Evolutionary conservation across 2,329 filamentous ascomycete genomes (phyloP).

Genomic region (Dothideomycetes sp.): DNA sequence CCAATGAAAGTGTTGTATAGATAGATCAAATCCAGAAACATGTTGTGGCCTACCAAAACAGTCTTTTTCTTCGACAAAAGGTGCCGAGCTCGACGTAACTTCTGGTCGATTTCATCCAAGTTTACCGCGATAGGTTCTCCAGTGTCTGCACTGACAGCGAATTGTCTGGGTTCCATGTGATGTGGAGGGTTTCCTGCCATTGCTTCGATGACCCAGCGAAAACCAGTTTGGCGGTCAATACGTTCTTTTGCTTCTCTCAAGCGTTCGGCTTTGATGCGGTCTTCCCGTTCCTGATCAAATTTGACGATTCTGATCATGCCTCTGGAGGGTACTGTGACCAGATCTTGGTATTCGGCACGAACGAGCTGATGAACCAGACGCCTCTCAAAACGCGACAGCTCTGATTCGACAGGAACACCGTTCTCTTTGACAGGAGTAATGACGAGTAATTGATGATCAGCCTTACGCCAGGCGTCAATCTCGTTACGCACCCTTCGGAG

Average conservation of each 20-base stretch:
- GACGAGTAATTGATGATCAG: conserved; percentile 18
- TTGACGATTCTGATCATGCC: conserved; percentile 32
- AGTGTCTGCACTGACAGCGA: conserved; percentile 22
- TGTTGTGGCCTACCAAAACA: conserved; percentile 53
- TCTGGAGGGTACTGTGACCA: conserved; percentile 30
- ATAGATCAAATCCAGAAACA: conserved; percentile 54
- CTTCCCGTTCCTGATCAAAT: conserved; percentile 33
- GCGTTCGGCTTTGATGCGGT: conserved; percentile 25
- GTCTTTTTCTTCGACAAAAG: conserved; percentile 35
- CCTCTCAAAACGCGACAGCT: conserved; percentile 50
- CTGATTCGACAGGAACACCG: conserved; percentile 13
- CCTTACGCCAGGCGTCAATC: conserved; percentile 36
- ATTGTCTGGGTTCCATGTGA: conserved; percentile 24
- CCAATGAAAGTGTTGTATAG: conserved; percentile 53
- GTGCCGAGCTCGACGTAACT: conserved; percentile 28
- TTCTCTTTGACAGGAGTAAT: conserved; percentile 17
- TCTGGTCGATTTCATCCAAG: conserved; percentile 22
- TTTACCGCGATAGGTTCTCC: conserved; percentile 26
- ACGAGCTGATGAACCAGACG: conserved; percentile 56
- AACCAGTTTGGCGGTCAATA: conserved; percentile 34
- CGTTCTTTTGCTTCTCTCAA: conserved; percentile 28
- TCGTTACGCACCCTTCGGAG: conserved; percentile 33
- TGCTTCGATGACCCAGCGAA: conserved; percentile 40
- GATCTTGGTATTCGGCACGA: conserved; percentile 46
- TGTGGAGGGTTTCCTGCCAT: conserved; percentile 27